Percentiles rank a stretch among this genome's conserved stretches.
phyloP scores from a whole-genome alignment of 1,284 basidiomycete species.

The Pulveroboletus sp. region DNA sequence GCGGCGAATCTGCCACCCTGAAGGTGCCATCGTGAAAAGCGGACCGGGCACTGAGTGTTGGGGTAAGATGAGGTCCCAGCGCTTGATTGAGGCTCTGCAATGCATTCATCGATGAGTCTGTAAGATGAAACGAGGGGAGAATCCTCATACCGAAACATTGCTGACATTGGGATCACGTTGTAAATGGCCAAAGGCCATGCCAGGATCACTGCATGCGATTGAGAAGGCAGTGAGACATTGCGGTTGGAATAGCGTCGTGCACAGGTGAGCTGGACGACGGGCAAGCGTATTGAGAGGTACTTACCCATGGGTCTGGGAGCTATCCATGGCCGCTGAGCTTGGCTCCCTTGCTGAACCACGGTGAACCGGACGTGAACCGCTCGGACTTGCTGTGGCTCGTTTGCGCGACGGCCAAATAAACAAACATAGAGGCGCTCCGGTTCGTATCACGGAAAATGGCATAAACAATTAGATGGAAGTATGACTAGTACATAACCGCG shows the following conservation, averaged over 20 bases:
- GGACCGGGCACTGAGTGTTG: conserved; percentile 28
- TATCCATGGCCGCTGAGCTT: conserved; percentile 27
- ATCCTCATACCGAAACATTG: conserved; percentile 31
- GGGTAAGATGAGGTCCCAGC: conserved; percentile 31
- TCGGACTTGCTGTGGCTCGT: conserved; percentile 33
- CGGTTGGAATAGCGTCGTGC: background rate
- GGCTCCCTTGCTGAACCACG: conserved; percentile 30
- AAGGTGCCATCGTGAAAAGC: conserved; percentile 30
- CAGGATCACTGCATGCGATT: conserved; percentile 24
- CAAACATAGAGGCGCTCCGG: conserved; percentile 15
- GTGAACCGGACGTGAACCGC: conserved; percentile 35
- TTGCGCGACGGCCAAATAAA: conserved; percentile 26
- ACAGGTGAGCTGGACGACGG: background rate
- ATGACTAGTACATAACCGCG: conserved; percentile 19
- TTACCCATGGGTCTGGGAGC: conserved; percentile 34
- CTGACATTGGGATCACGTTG: conserved; percentile 34
- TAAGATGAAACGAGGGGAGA: background rate
- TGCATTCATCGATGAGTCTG: conserved; percentile 4
- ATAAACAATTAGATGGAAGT: conserved; percentile 21
- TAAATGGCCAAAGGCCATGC: conserved; percentile 34
- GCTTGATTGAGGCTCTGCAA: conserved; percentile 35
- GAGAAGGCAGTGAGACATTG: conserved; percentile 18
- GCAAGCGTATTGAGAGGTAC: conserved; percentile 14
- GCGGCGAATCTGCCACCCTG: conserved; percentile 32
- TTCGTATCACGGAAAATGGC: conserved; percentile 15